phyloP scores from a whole-genome alignment of 2,329 filamentous ascomycete genomes.

The Fusarium odoratissimum region DNA sequence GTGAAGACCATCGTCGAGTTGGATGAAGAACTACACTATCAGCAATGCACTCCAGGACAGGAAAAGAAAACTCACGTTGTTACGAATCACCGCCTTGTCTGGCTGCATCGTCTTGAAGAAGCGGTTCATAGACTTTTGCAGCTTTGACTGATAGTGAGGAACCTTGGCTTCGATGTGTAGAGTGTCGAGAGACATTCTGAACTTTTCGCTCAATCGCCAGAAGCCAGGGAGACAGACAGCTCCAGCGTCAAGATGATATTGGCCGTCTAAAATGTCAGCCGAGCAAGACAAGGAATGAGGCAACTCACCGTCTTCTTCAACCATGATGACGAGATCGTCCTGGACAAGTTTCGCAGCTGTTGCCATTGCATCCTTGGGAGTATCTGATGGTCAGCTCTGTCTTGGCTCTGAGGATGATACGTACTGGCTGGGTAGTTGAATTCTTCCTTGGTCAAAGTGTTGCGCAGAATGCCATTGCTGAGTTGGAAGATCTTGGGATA shows the following conservation, averaged over 20 bases:
- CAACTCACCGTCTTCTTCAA: slow-evolving; percentile 21
- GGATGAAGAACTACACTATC: slow-evolving; percentile 27
- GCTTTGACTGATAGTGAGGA: slow-evolving; percentile 28
- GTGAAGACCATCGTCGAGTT: slow-evolving; percentile 34
- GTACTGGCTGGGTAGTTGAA: slow-evolving; percentile 25
- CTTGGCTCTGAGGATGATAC: rapidly evolving
- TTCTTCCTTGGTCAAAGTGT: slow-evolving; percentile 14
- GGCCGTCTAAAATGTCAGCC: background rate
- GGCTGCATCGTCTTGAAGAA: slow-evolving; percentile 34
- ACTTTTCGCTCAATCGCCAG: slow-evolving; percentile 35
- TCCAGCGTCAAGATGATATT: slow-evolving; percentile 35
- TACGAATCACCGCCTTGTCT: slow-evolving; percentile 26
- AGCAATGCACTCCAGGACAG: rapidly evolving
- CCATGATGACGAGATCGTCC: slow-evolving; percentile 33
- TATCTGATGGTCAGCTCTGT: background rate
- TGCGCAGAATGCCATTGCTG: background rate
- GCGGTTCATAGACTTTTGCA: slow-evolving; percentile 35
- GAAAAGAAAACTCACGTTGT: slow-evolving; percentile 16
- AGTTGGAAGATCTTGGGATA: slow-evolving; percentile 36
- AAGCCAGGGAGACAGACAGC: slow-evolving; percentile 36
- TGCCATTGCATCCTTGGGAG: slow-evolving; percentile 25
- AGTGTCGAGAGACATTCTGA: slow-evolving; percentile 36
- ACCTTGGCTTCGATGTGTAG: slow-evolving; percentile 36
- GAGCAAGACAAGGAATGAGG: rapidly evolving
- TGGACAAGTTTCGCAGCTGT: slow-evolving; percentile 32